Percentiles rank a stretch among this genome's conserved stretches.
These are phyloP conservation scores for Leccinum fibrillosum DNA, from an alignment of 768 basidiomycete species.

Conservation along the genomic window DNA sequence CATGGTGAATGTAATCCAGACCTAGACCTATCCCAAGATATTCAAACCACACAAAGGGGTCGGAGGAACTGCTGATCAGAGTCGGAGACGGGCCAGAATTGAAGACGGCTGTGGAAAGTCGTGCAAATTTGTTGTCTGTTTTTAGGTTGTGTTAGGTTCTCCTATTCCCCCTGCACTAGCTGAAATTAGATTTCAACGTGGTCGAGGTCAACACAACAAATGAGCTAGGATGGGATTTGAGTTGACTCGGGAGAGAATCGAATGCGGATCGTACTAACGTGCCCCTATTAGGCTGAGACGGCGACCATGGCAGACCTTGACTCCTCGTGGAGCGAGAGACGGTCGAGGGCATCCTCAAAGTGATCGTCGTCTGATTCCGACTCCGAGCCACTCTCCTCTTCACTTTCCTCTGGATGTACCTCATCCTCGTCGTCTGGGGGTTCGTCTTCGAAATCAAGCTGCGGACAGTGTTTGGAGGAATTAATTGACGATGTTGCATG, in stretches of 20 bases:
- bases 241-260: no score
- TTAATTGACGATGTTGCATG: not conserved
- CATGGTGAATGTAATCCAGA: no score
- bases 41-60: no score
- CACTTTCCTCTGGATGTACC: slow-evolving; percentile 20
- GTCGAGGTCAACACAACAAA: no score
- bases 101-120: no score
- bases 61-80: no score
- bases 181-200: no score
- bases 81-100: no score
- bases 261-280: not conserved
- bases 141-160: no score
- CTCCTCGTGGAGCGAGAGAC: slow-evolving; percentile 38
- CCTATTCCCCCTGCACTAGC: no score
- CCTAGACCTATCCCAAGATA: no score
- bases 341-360: slow-evolving; percentile 64
- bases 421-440: slow-evolving; percentile 45
- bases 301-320: slow-evolving; percentile 10
- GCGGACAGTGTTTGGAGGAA: not conserved
- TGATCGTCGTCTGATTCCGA: slow-evolving; percentile 41
- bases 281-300: slow-evolving; percentile 13
- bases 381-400: slow-evolving; percentile 33
- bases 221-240: not conserved
- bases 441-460: slow-evolving; percentile 87
- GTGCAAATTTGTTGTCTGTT: no score